phyloP scores from a whole-genome alignment of 345 rosid genomes.

The Ailanthus altissimus region DNA sequence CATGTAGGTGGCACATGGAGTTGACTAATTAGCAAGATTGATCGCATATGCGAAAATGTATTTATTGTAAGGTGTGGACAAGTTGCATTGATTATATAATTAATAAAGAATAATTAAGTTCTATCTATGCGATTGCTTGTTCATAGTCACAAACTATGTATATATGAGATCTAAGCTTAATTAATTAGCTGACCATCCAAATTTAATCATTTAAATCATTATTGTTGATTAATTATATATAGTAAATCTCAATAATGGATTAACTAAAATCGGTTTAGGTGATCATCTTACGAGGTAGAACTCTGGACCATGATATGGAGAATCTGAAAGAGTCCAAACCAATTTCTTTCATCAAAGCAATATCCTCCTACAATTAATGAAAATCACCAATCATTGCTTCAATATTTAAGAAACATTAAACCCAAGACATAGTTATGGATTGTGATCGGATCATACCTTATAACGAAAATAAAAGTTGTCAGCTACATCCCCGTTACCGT shows the following conservation, averaged over 20 bases:
- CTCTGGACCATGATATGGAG: slow-evolving; percentile 55
- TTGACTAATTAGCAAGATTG: background rate
- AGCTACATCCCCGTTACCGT: slow-evolving; percentile 47
- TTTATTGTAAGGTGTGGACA: no score
- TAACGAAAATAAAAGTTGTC: slow-evolving; percentile 38
- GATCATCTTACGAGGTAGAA: slow-evolving; percentile 43
- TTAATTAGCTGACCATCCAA: no score
- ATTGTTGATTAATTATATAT: no score
- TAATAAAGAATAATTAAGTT: no score
- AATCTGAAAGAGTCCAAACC: slow-evolving; percentile 47
- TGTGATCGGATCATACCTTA: slow-evolving; percentile 28
- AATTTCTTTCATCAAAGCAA: slow-evolving; percentile 40
- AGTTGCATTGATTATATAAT: no score
- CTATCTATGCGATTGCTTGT: background rate
- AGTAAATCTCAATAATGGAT: no score
- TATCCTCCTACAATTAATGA: slow-evolving; percentile 35
- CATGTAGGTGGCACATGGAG: background rate
- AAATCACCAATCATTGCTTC: background rate
- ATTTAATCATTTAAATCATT: no score
- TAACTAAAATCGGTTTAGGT: no score
- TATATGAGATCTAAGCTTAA: no score
- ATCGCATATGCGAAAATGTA: background rate
- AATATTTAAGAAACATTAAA: background rate
- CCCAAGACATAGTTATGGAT: background rate
- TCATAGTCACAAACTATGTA: no score